A percentile compares a stretch with the other conserved stretches of the same genome.
phyloP scores from a whole-genome alignment of 495 filamentous ascomycete genomes.

The Bathelium albidoporum region DNA sequence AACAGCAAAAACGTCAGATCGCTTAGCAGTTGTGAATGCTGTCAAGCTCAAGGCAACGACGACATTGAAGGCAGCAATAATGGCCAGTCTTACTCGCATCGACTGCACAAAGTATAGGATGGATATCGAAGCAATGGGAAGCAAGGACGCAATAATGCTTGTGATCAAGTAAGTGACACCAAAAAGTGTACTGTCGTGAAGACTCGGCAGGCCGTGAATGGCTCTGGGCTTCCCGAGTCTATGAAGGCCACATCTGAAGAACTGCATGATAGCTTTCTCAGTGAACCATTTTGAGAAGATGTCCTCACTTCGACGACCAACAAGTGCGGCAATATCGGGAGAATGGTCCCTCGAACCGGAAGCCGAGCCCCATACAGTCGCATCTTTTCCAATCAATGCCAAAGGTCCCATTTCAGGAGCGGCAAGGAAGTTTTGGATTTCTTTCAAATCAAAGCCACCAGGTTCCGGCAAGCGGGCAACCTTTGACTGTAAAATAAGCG shows the following conservation, averaged over 20 bases:
- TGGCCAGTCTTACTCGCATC: not conserved
- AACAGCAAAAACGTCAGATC: conserved; percentile 8
- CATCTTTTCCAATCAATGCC: not conserved
- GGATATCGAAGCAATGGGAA: conserved; percentile 10
- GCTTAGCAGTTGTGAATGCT: conserved; percentile 6
- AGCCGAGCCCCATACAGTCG: conserved; percentile 5
- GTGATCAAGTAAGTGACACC: conserved; percentile 16
- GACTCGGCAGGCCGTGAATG: conserved; percentile 2
- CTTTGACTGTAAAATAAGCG: conserved; percentile 8
- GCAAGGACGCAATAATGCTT: conserved; percentile 15
- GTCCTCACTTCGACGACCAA: conserved; percentile 3
- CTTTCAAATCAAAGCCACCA: conserved; percentile 4
- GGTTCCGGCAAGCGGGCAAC: conserved; percentile 1
- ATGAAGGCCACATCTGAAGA: conserved; percentile 4
- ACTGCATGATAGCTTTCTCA: not conserved
- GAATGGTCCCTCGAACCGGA: not conserved
- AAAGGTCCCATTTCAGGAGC: conserved; percentile 7
- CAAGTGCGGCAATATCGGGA: conserved; percentile 3
- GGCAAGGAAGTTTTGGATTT: conserved; percentile 7
- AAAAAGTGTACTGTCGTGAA: conserved; percentile 6
- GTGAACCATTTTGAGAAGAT: conserved; percentile 8
- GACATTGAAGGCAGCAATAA: conserved; percentile 11
- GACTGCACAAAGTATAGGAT: conserved; percentile 9
- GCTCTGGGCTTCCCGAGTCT: conserved; percentile 6
- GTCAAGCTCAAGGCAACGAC: conserved; percentile 5